Conservation (phyloP, 2,329 filamentous ascomycete genomes). For the Ceratocystis destructans region DNA sequence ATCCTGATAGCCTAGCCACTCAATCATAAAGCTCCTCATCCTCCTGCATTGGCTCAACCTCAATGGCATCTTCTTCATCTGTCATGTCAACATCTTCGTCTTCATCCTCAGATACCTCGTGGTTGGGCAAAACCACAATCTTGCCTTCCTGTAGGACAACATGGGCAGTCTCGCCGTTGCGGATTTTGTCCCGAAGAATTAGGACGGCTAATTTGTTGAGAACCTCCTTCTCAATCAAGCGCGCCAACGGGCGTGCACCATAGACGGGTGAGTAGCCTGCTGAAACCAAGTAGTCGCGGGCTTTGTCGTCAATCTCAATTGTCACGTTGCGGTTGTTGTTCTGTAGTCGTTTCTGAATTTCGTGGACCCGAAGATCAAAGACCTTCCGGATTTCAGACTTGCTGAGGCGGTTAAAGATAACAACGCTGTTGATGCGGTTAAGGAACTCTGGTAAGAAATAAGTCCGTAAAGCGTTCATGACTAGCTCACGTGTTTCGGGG, state of each 20-base stretch:
- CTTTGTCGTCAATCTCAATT: slow-evolving; percentile 72
- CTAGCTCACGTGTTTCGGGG: slow-evolving; percentile 67
- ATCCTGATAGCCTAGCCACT: slow-evolving; percentile 9
- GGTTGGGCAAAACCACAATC: slow-evolving; percentile 72
- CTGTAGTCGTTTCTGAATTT: slow-evolving; percentile 84
- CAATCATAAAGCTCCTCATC: slow-evolving; percentile 40
- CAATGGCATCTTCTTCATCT: slow-evolving; percentile 57
- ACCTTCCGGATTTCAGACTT: slow-evolving; percentile 85
- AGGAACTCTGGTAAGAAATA: slow-evolving; percentile 98
- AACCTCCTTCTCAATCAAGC: slow-evolving; percentile 94
- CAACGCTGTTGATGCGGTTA: slow-evolving; percentile 88
- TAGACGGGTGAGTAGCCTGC: slow-evolving; percentile 93
- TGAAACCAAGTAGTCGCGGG: slow-evolving; percentile 82
- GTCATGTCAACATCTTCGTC: slow-evolving; percentile 59
- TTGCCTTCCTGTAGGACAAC: slow-evolving; percentile 70
- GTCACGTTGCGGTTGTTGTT: slow-evolving; percentile 71
- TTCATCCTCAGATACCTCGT: slow-evolving; percentile 47
- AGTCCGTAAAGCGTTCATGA: slow-evolving; percentile 79
- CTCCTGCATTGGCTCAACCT: slow-evolving; percentile 52
- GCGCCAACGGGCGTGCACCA: slow-evolving; percentile 73
- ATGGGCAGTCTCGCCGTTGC: slow-evolving; percentile 69
- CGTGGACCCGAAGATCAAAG: slow-evolving; percentile 72
- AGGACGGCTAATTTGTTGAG: slow-evolving; percentile 86
- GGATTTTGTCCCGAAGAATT: slow-evolving; percentile 71
- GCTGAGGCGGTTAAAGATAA: slow-evolving; percentile 97